Evolutionary conservation across 805 yeast species (phyloP), one percentile per base, ranked within the genome.

Genomic region (Sugiyamaella valdiviana): DNA sequence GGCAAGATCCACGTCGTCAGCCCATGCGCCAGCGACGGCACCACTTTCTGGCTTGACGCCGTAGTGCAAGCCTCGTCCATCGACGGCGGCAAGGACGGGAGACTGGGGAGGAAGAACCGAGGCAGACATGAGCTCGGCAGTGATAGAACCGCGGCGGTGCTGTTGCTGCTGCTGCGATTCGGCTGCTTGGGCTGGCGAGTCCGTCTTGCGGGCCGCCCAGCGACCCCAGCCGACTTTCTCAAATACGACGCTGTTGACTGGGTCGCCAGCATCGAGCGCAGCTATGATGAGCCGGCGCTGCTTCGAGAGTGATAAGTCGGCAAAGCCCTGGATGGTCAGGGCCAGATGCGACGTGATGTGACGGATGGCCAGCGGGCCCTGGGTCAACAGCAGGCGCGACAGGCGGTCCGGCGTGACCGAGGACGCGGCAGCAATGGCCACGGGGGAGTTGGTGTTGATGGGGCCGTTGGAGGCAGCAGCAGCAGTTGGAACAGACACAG

Each of bases 201-300:
- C 45, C 10, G n/a, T 65, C 43, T 71, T 68, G 57, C 80, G 75
- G 2, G 90, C 95, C 20, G 85, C 85, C 98, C 98, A 90, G 64
- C 90, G 95, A 51, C 98, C 98, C 98, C 98, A 90, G 19, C 97
- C 96, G 26, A 90, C 88, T 68, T 90, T 90, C 61, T 88, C 95
- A 68, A 90, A 90, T 22, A 50, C 50, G 5, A 63, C 63, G 50
- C 76, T 74, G 48, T 78, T 82, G 38, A 65, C 70, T 1, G 73
- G 56, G 58, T 80, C 86, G 21, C 57, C 56, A 54, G 78, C 76
- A 57, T 88, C 96, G 67, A 90, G 76, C 36, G 90, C 93, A 12
- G 89, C 80, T 83, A 90, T 90, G 24, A 90, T 90, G 49, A 90
- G 75, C 51, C 97, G 74, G 61, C 97, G 76, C 67, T 90, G 96